Evolutionary conservation across 2,329 filamentous ascomycete genomes (phyloP).

Genomic region (Zasmidium cellare): DNA sequence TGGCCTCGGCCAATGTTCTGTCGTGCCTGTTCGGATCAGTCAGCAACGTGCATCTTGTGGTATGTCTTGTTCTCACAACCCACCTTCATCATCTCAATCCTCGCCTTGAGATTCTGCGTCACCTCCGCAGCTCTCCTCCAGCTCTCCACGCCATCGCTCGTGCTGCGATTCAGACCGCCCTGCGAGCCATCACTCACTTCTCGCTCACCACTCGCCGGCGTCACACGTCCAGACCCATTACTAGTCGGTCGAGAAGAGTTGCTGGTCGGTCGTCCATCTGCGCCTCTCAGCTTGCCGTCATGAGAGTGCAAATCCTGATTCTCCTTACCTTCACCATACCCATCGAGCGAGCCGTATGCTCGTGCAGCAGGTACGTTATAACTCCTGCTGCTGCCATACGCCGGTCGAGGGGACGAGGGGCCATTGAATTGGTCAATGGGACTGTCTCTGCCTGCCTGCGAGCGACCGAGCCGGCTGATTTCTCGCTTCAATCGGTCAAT

Average conservation of each 20-base stretch:
- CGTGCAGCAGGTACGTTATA: slow-evolving; percentile 24
- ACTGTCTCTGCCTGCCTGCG: slow-evolving; percentile 45
- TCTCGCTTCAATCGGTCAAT: slow-evolving; percentile 93
- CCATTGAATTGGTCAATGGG: slow-evolving; percentile 23
- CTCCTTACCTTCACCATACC: slow-evolving; percentile 47
- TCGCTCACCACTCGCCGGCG: slow-evolving; percentile 40
- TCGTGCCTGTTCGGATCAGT: slow-evolving; percentile 12
- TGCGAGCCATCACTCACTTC: slow-evolving; percentile 8
- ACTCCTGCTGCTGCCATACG: slow-evolving; percentile 23
- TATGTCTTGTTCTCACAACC: slow-evolving; percentile 21
- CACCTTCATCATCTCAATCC: slow-evolving; percentile 98
- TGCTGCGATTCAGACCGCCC: slow-evolving; percentile 13
- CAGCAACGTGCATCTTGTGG: not conserved
- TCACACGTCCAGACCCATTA: slow-evolving; percentile 42
- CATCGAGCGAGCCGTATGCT: slow-evolving; percentile 17
- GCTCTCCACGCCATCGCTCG: slow-evolving; percentile 71
- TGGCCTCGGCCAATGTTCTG: slow-evolving; percentile 18
- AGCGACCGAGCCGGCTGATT: slow-evolving; percentile 56
- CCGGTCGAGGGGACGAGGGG: slow-evolving; percentile 17
- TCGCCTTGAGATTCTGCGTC: slow-evolving; percentile 92
- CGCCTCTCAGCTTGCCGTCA: slow-evolving; percentile 26
- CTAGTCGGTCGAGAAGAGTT: slow-evolving; percentile 20
- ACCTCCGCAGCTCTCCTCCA: slow-evolving; percentile 98
- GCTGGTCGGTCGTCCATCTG: slow-evolving; percentile 14
- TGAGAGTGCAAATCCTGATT: slow-evolving; percentile 30